Evolutionary conservation across 345 rosid species (phyloP).

Genomic region (Schrenkiella parvula): DNA sequence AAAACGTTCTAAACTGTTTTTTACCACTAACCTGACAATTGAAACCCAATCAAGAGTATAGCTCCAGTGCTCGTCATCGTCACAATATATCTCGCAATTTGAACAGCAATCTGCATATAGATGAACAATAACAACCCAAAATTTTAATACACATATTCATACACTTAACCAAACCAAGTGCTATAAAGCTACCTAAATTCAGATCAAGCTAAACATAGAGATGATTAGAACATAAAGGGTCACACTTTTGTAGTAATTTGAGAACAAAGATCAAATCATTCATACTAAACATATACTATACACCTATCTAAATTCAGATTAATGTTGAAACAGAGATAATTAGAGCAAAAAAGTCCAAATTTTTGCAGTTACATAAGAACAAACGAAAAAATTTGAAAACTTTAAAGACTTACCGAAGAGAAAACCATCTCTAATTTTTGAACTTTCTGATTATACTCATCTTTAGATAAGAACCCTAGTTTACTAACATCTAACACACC

Average conservation of each 20-base stretch:
- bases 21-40: conserved; percentile 63
- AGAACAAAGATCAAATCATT: neutral
- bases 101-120: conserved; percentile 59
- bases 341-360: neutral
- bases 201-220: neutral
- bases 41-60: conserved; percentile 76
- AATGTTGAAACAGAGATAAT: no score
- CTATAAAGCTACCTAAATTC: neutral
- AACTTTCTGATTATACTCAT: conserved; percentile 41
- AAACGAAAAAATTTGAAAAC: neutral
- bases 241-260: neutral
- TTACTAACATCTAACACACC: conserved; percentile 35
- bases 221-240: neutral
- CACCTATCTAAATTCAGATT: neutral
- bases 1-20: neutral
- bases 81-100: conserved; percentile 86
- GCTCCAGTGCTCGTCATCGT: conserved; percentile 96
- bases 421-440: conserved; percentile 56
- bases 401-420: conserved; percentile 45
- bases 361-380: neutral
- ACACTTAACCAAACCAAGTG: neutral
- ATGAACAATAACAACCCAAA: neutral
- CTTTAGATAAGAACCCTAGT: conserved; percentile 39
- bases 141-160: neutral
- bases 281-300: neutral